Conservation (phyloP, 2,329 filamentous ascomycete species). For the Xylaria sp. region DNA sequence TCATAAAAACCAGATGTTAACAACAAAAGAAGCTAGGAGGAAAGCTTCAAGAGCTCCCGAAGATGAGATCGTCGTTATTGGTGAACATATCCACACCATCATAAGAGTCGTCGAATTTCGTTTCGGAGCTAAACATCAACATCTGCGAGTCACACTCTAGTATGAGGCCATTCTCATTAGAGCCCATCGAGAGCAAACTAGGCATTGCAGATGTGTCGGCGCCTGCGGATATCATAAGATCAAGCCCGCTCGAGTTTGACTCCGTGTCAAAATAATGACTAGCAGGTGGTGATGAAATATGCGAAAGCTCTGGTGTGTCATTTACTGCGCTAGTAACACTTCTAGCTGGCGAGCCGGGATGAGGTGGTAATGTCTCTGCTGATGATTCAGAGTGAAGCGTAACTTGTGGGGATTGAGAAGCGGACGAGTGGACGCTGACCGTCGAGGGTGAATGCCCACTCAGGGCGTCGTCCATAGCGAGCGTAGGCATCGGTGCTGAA, state of each 20-base stretch:
- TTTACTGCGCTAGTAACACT: constrained; percentile 63
- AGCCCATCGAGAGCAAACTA: constrained; percentile 49
- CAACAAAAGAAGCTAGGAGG: not conserved
- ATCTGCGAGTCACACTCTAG: constrained; percentile 59
- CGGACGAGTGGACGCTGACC: constrained; percentile 56
- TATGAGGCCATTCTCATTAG: constrained; percentile 58
- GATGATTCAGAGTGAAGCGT: constrained; percentile 53
- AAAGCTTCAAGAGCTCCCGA: constrained; percentile 49
- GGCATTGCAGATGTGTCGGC: constrained; percentile 45
- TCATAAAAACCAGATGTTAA: not conserved
- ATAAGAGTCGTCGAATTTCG: constrained; percentile 63
- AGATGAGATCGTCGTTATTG: constrained; percentile 63
- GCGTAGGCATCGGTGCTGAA: constrained; percentile 53
- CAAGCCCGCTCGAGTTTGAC: constrained; percentile 49
- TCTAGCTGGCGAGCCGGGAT: constrained; percentile 50
- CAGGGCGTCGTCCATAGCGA: constrained; percentile 42
- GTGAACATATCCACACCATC: constrained; percentile 63
- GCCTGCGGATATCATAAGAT: constrained; percentile 47
- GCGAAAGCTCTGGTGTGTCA: constrained; percentile 69
- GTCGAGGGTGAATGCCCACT: constrained; percentile 56
- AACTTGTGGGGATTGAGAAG: constrained; percentile 54
- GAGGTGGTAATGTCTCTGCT: constrained; percentile 43
- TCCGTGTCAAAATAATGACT: constrained; percentile 60
- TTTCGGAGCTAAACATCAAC: constrained; percentile 56
- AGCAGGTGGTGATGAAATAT: constrained; percentile 66